A percentile compares a stretch with the other conserved stretches of the same genome.
phyloP scores from a whole-genome alignment of 148 eudicot species.

The Fagopyrum tataricum region DNA sequence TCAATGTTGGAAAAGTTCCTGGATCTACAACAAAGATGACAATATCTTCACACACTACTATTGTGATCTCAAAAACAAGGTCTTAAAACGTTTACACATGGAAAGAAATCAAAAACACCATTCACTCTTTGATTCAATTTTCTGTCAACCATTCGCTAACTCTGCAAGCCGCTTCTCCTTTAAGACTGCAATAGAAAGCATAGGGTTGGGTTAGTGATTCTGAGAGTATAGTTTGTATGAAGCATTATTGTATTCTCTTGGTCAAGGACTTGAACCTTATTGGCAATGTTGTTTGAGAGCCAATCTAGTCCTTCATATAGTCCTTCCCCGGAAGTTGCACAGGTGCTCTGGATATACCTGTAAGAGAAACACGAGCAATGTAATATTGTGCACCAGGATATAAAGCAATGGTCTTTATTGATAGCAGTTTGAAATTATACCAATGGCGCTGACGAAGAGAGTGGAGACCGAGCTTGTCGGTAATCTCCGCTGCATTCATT shows the following conservation, averaged over 20 bases:
- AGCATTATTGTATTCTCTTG: not conserved
- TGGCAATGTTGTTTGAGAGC: not conserved
- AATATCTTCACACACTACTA: not conserved
- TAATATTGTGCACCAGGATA: not conserved
- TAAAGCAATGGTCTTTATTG: not conserved
- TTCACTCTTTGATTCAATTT: not conserved
- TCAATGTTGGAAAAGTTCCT: not conserved
- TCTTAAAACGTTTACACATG: not conserved
- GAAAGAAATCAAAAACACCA: not conserved
- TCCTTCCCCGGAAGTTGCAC: not conserved
- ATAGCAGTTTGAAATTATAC: constrained; percentile 12
- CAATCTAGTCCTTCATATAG: not conserved
- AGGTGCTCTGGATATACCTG: not conserved
- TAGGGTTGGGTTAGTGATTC: not conserved
- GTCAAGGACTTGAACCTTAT: not conserved
- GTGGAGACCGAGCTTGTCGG: constrained; percentile 70
- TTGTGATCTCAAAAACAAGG: not conserved
- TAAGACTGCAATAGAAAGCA: not conserved
- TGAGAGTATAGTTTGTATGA: not conserved
- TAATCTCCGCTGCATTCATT: constrained; percentile 66
- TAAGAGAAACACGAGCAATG: not conserved
- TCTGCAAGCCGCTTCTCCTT: too few relatives aligned
- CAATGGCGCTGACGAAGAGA: constrained; percentile 70
- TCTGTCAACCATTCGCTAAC: too few relatives aligned
- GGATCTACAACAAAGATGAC: not conserved